Conservation (phyloP, 768 basidiomycete genomes). For the Pulveroboletus ravenelii region DNA sequence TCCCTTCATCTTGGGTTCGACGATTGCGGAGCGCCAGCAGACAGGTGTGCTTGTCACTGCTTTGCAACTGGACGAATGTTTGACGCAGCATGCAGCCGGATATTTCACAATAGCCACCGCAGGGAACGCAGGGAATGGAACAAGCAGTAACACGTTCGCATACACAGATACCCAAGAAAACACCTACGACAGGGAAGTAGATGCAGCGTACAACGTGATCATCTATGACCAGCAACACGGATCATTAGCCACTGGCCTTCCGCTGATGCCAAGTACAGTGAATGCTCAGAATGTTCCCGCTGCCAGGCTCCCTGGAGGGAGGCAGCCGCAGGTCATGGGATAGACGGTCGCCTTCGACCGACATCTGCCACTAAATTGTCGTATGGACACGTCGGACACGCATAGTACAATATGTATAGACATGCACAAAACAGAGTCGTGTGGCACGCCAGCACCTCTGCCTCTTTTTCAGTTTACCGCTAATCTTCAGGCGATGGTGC, state of each 20-base stretch:
- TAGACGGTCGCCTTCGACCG: neutral
- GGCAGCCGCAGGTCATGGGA: conserved; percentile 2
- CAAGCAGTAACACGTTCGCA: conserved; percentile 60
- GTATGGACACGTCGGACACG: neutral
- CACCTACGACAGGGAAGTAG: conserved; percentile 57
- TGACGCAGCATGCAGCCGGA: conserved; percentile 36
- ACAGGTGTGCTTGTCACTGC: conserved; percentile 39
- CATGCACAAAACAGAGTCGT: conserved; percentile 4
- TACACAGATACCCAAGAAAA: conserved; percentile 59
- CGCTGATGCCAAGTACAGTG: conserved; percentile 1
- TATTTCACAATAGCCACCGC: conserved; percentile 42
- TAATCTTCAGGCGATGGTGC: conserved; percentile 10
- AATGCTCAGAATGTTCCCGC: conserved; percentile 2
- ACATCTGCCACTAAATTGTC: neutral
- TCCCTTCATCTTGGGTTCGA: conserved; percentile 55
- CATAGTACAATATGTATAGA: conserved; percentile 6
- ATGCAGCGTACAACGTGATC: conserved; percentile 58
- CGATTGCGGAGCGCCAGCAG: conserved; percentile 54
- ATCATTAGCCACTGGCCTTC: conserved; percentile 32
- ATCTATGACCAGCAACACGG: conserved; percentile 56
- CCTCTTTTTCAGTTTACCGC: conserved; percentile 6
- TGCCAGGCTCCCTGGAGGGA: conserved; percentile 36
- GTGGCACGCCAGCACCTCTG: neutral
- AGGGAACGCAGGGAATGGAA: conserved; percentile 62
- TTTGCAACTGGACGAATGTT: neutral